These are phyloP conservation scores for Sistotremastrum niveocremeum DNA, from an alignment of 768 basidiomycete genomes.

Conservation along the genomic window DNA sequence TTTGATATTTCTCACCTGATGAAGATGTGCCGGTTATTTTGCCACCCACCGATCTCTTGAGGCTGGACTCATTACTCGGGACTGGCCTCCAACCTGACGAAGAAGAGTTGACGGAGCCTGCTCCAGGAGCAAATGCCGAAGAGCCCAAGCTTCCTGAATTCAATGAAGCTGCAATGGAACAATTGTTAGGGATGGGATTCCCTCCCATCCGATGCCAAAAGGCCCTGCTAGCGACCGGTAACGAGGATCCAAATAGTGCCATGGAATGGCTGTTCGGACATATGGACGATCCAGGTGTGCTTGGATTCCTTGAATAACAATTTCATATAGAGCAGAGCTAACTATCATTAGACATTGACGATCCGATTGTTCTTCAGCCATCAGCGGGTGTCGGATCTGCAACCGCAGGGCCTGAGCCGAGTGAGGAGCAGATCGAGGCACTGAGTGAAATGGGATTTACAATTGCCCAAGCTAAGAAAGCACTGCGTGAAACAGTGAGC, in stretches of 20 bases:
- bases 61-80: constrained; percentile 54
- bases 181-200: constrained; percentile 88
- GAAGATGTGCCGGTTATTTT: constrained; percentile 78
- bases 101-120: constrained; percentile 48
- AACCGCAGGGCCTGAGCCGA: constrained; percentile 35
- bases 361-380: constrained; percentile 35
- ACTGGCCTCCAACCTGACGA: constrained; percentile 60
- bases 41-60: constrained; percentile 41
- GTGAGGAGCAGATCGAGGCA: constrained; percentile 56
- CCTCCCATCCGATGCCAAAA: constrained; percentile 75
- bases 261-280: constrained; percentile 96
- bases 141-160: constrained; percentile 33
- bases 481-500: constrained; percentile 73
- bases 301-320: background rate
- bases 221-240: constrained; percentile 80
- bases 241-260: constrained; percentile 58
- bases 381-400: constrained; percentile 13
- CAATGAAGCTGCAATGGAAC: constrained; percentile 57
- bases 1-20: constrained; percentile 1
- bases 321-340: background rate
- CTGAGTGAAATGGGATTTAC: constrained; percentile 92
- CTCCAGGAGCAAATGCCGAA: constrained; percentile 15
- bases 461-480: constrained; percentile 67
- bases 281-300: constrained; percentile 83
- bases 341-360: constrained; percentile 64